Evolutionary conservation across 2,329 filamentous ascomycete species (phyloP).

Genomic region (Fusarium brevicatenulatum): DNA sequence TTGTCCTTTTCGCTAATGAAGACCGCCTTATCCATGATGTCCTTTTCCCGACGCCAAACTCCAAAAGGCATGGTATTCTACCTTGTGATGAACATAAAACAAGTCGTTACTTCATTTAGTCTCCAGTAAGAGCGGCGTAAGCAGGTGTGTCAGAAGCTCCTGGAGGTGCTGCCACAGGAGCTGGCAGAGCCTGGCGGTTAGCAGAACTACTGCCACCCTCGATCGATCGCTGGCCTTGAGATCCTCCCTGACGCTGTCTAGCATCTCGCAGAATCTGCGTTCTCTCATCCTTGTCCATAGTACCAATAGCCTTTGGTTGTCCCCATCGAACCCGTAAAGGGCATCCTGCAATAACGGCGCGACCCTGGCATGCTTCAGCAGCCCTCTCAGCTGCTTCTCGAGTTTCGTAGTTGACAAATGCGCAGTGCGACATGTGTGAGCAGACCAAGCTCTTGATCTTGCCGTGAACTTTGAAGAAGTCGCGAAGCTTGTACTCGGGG

Average conservation of each 20-base stretch:
- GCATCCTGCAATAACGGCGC: conserved; percentile 89
- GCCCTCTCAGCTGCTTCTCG: conserved; percentile 87
- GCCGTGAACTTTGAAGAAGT: conserved; percentile 89
- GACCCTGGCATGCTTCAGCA: conserved; percentile 84
- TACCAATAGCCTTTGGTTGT: conserved; percentile 89
- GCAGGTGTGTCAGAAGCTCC: conserved; percentile 77
- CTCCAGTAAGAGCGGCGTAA: conserved; percentile 87
- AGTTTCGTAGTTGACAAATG: conserved; percentile 93
- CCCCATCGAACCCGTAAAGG: conserved; percentile 93
- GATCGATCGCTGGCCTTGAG: conserved; percentile 40
- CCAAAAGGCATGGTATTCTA: conserved; percentile 38
- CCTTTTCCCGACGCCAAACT: conserved; percentile 39
- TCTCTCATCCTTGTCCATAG: conserved; percentile 87
- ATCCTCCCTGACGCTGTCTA: conserved; percentile 51
- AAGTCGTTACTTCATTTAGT: conserved; percentile 61
- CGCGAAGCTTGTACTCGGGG: conserved; percentile 88
- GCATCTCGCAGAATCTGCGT: conserved; percentile 83
- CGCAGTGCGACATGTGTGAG: conserved; percentile 96
- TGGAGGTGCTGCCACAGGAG: conserved; percentile 77
- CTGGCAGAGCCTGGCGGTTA: conserved; percentile 40
- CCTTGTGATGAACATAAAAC: conserved; percentile 13
- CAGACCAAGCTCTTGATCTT: conserved; percentile 93
- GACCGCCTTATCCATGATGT: conserved; percentile 14
- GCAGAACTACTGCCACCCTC: conserved; percentile 44
- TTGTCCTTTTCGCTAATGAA: conserved; percentile 36